Evolutionary conservation across 352 stramenopile genomes (phyloP).

Genomic region (Phytophthora constricta): DNA sequence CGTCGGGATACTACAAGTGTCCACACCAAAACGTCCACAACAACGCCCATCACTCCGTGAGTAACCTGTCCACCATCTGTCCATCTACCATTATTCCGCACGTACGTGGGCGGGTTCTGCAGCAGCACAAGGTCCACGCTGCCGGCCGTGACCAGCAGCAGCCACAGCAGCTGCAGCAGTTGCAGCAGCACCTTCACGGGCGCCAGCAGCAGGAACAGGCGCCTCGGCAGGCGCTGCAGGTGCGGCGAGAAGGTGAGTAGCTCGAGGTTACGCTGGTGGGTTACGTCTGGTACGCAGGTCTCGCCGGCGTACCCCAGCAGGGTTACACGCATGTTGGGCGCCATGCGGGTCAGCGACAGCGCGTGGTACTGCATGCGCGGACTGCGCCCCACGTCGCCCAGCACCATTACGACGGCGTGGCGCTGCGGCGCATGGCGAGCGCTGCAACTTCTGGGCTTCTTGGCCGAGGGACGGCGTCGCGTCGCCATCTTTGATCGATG

Average conservation of each 20-base stretch:
- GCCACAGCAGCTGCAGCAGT: conserved; percentile 60
- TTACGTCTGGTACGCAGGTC: conserved; percentile 80
- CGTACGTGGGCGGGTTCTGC: conserved; percentile 97
- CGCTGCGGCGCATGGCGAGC: conserved; percentile 20
- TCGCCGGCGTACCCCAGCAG: conserved; percentile 96
- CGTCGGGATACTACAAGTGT: conserved; percentile 89
- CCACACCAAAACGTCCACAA: conserved; percentile 5
- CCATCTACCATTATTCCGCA: not conserved
- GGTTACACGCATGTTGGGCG: conserved; percentile 71
- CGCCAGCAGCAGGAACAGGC: conserved; percentile 35
- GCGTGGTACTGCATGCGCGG: conserved; percentile 99
- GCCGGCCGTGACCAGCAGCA: conserved; percentile 46
- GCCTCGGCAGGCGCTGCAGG: conserved; percentile 67
- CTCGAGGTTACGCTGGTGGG: conserved; percentile 63
- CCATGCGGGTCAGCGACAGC: conserved; percentile 91
- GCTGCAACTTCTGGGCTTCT: conserved; percentile 21
- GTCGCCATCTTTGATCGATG: conserved; percentile 14
- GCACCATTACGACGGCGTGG: conserved; percentile 92
- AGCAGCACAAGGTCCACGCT: conserved; percentile 94
- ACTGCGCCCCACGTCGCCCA: conserved; percentile 96
- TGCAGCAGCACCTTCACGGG: conserved; percentile 82
- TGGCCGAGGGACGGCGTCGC: conserved; percentile 21
- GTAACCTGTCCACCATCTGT: conserved; percentile 28
- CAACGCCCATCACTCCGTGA: conserved; percentile 5
- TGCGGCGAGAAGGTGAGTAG: conserved; percentile 81